Base-by-base conservation (phyloP, 1,139 yeast species). In the Sporopachydermia cereana region DNA sequence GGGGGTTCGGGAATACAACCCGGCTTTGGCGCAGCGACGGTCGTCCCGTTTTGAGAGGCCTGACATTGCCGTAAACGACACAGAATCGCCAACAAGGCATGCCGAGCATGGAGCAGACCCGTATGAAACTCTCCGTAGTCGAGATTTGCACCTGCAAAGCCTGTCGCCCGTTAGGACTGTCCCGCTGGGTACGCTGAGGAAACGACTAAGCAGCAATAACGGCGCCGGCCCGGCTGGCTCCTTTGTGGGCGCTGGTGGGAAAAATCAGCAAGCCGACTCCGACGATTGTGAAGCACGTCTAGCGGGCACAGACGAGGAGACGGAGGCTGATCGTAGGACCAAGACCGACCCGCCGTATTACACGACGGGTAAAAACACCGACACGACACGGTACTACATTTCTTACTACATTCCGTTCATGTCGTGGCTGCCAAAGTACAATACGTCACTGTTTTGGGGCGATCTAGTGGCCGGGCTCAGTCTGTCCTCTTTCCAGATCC, bases 401-500 rank as follows among this genome's bases (percentile, higher is more conserved):
- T 61, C 88, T 0, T 88, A 89, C 61, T 89, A 89, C 56, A 61
- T 89, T 3, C 97, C 97, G 0, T 78, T 84, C 45, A 67, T 79
- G 46, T 73, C 84, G 1, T 91, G 97, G 97, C 57, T 85, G 36
- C 77, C 80, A 7, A 65, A 72, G 22, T 91, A 91, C 59, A 61
- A 66, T 17, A 47, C 60, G 23, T 54, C 61, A 3, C 74, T 69
- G 53, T 70, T 86, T 39, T 49, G 79, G 2, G 88, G 94, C 14
- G 98, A 91, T 55, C 56, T 85, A 22, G 63, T 84, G 17, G 95
- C 96, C 1, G 97, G 98, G 0, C 58, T 88, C 16, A 81, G 97
- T 0, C 62, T 89, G 41, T 96, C 95, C 0, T 84, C 94, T 18
- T 91, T 89, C 61, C 96, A 89, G 60, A 77, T 91, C 39, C 98